These are phyloP conservation scores for Thalassiosira mediterranea DNA, from an alignment of 352 stramenopile genomes.

Conservation along the genomic window DNA sequence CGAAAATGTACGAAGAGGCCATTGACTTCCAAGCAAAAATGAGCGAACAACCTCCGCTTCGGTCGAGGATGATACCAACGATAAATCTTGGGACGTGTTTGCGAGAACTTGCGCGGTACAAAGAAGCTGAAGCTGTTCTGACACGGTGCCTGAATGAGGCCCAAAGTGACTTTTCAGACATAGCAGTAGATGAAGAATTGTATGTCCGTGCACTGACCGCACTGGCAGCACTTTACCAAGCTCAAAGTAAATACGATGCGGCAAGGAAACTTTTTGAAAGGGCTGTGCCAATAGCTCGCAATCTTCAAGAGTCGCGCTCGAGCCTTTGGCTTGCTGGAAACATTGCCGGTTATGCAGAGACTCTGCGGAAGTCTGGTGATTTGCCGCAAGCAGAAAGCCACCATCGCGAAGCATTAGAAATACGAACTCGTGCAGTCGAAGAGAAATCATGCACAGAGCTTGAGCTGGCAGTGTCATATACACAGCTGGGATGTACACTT, in stretches of 20 bases:
- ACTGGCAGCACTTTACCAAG: slow-evolving; percentile 56
- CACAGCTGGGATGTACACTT: slow-evolving; percentile 54
- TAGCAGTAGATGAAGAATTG: slow-evolving; percentile 50
- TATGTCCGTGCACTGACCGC: slow-evolving; percentile 54
- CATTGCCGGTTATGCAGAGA: slow-evolving; percentile 67
- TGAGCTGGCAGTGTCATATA: slow-evolving; percentile 50
- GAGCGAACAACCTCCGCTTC: slow-evolving; percentile 36
- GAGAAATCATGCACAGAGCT: slow-evolving; percentile 44
- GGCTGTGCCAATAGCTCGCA: slow-evolving; percentile 59
- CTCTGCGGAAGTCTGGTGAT: slow-evolving; percentile 59
- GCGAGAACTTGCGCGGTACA: slow-evolving; percentile 60
- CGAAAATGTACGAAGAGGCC: slow-evolving; percentile 68
- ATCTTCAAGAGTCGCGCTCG: slow-evolving; percentile 63
- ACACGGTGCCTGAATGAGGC: slow-evolving; percentile 51
- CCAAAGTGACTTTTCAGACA: slow-evolving; percentile 46
- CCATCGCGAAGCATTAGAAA: slow-evolving; percentile 60
- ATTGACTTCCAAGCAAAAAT: slow-evolving; percentile 62
- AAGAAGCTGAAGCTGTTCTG: slow-evolving; percentile 60
- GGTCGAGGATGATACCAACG: slow-evolving; percentile 54
- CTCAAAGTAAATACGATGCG: slow-evolving; percentile 58
- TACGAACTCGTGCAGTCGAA: slow-evolving; percentile 50
- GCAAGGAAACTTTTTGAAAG: slow-evolving; percentile 57
- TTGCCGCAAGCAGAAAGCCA: slow-evolving; percentile 54
- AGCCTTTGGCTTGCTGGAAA: slow-evolving; percentile 60
- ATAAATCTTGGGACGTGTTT: slow-evolving; percentile 62